Evolutionary conservation across 2,329 filamentous ascomycete species (phyloP).

Genomic region (Calonectria hongkongensis): DNA sequence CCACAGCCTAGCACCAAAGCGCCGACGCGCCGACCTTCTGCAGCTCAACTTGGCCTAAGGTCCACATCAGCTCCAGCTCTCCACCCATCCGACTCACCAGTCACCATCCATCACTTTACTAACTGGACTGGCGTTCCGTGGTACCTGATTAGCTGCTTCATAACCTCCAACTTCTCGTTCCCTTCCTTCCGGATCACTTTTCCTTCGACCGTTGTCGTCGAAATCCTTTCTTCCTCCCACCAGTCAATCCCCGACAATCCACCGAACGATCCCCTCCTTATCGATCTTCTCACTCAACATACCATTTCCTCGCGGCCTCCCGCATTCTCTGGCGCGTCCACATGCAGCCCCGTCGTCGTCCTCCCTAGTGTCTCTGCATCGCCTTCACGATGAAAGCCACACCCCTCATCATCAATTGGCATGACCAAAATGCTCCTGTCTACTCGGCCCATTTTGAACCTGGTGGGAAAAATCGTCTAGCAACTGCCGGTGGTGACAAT

Average conservation of each 20-base stretch:
- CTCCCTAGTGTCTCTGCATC: conserved; percentile 49
- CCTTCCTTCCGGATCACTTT: conserved; percentile 24
- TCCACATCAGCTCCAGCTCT: conserved; percentile 57
- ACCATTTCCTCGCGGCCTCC: conserved; percentile 41
- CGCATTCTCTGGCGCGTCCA: conserved; percentile 48
- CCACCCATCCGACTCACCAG: conserved; percentile 51
- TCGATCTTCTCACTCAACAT: conserved; percentile 26
- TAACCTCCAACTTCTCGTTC: conserved; percentile 46
- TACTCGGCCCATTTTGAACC: conserved; percentile 99
- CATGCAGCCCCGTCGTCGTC: conserved; percentile 57
- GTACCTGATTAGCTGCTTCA: conserved; percentile 39
- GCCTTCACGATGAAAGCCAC: conserved; percentile 89
- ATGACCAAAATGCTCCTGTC: conserved; percentile 96
- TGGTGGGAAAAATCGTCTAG: conserved; percentile 90
- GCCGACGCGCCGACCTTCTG: conserved; percentile 32
- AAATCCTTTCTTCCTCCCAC: conserved; percentile 23
- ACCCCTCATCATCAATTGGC: conserved; percentile 98
- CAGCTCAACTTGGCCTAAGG: conserved; percentile 43
- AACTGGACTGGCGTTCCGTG: conserved; percentile 36
- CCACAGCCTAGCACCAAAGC: conserved; percentile 29
- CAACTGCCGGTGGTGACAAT: conserved; percentile 96
- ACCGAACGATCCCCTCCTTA: conserved; percentile 7
- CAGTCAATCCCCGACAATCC: not conserved
- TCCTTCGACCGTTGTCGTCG: conserved; percentile 27
- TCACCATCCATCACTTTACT: conserved; percentile 48